Base-by-base conservation (phyloP, 2,329 filamentous ascomycete species). In the Cercospora citrullina region DNA sequence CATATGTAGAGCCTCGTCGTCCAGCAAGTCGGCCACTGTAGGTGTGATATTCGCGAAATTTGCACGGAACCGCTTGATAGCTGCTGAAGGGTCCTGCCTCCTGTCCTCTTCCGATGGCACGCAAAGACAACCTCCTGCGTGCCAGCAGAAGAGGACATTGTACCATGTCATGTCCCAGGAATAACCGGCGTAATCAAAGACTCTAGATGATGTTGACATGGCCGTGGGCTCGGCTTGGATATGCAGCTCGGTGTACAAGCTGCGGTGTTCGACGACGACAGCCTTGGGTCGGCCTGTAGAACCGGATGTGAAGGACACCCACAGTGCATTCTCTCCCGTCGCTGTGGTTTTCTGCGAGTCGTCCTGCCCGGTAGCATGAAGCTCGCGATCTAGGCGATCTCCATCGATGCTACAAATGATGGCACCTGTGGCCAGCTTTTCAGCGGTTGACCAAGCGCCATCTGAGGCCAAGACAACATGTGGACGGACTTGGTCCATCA, bases 251-350 rank as follows among this genome's bases (percentile, higher is more conserved):
- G 45, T 68, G 16, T 59, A 60, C 5, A 63, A n/a, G 28, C 39
- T 51, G 18, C 66, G 64, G 26, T 71, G 70, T 55, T 71, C 70
- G 3, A 68, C 66, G n/a, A 72, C 64, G 14, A 64, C 62, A n/a
- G 64, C 67, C 61, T 71, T 71, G 2, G 69, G 67, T 36, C 21
- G 60, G 9, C 69, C 69, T 3, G 69, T 71, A 42, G 90, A 94
- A 2, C 92, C 92, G 8, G 63, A 66, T 9, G 68, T 71, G 48
- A 69, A 68, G 8, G 63, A 55, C 21, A 68, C 42, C 39, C 60
- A 68, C 23, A 65, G 33, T 33, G 55, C 55, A 30, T 68, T 48
- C 6, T 21, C 26, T 39, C 61, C 36, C 10, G 2, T 14, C 21
- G 45, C 62, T 14, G 8, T 18, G 16, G 58, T 16, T 21, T 23